Evolutionary conservation across 352 stramenopile species (phyloP).

Genomic region (Peronospora tabacina): DNA sequence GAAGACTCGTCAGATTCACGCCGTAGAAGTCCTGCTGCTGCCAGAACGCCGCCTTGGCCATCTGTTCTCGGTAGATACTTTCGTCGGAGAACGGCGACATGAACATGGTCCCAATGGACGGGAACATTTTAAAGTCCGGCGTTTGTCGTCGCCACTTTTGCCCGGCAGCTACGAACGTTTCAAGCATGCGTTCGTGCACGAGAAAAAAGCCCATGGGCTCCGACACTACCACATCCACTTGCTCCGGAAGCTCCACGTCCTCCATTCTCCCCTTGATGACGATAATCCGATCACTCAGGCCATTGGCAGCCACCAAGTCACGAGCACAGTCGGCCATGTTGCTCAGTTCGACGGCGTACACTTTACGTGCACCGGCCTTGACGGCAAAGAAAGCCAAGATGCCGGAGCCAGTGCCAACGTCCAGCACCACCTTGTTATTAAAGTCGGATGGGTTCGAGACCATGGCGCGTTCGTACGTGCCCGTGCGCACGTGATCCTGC

Average conservation of each 20-base stretch:
- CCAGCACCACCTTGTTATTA: conserved; percentile 96
- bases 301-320: conserved; percentile 92
- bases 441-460: conserved; percentile 94
- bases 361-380: conserved; percentile 93
- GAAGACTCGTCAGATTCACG: conserved; percentile 91
- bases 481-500: conserved; percentile 97
- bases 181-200: conserved; percentile 98
- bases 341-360: conserved; percentile 94
- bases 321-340: conserved; percentile 96
- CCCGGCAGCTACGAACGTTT: conserved; percentile 93
- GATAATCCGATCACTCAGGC: conserved; percentile 91
- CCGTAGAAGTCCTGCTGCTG: conserved; percentile 95
- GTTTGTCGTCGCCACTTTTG: conserved; percentile 90
- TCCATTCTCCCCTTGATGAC: conserved; percentile 98
- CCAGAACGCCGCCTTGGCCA: conserved; percentile 91
- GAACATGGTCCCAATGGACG: conserved; percentile 95
- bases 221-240: conserved; percentile 98
- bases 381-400: conserved; percentile 98
- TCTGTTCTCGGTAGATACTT: conserved; percentile 89
- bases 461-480: conserved; percentile 97
- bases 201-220: conserved; percentile 99
- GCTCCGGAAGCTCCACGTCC: conserved; percentile 91
- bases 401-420: conserved; percentile 98
- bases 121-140: conserved; percentile 91
- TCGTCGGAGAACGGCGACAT: conserved; percentile 93